Percentiles rank a stretch among this genome's conserved stretches.
Evolutionary conservation across 768 basidiomycete species (phyloP).

Genomic region (Cytidiella melzeri): DNA sequence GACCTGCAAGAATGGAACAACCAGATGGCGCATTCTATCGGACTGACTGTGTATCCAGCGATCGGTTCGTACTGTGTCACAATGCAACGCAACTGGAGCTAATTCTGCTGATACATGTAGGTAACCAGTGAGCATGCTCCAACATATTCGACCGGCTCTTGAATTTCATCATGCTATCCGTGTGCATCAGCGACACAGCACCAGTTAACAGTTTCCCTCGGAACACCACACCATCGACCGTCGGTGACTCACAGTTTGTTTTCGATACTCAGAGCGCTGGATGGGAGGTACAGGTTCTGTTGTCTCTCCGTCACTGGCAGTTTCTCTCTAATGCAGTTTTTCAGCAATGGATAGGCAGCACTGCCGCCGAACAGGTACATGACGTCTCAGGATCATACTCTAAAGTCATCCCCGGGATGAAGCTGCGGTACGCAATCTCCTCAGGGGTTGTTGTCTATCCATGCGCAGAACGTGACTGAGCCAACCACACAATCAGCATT

Average conservation of each 20-base stretch:
- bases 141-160: too few species aligned
- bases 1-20: conserved; percentile 42
- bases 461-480: too few species aligned
- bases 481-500: too few species aligned
- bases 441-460: too few species aligned
- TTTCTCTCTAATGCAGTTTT: neutral
- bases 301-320: neutral
- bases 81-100: too few species aligned
- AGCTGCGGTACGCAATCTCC: conserved; percentile 45
- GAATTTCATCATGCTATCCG: too few species aligned
- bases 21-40: conserved; percentile 37
- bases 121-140: conserved; percentile 45
- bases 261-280: conserved; percentile 45
- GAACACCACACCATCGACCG: conserved; percentile 30
- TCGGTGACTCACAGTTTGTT: conserved; percentile 42
- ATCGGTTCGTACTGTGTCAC: conserved; percentile 36
- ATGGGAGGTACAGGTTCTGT: conserved; percentile 36
- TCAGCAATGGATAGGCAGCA: conserved; percentile 41
- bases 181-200: conserved; percentile 52
- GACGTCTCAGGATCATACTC: conserved; percentile 54
- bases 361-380: conserved; percentile 37
- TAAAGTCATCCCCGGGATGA: conserved; percentile 40
- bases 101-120: too few species aligned
- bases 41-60: conserved; percentile 39
- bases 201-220: conserved; percentile 57